Base-by-base conservation (phyloP, 129 eudicot genomes). In the Gnaphalium uliginosum region DNA sequence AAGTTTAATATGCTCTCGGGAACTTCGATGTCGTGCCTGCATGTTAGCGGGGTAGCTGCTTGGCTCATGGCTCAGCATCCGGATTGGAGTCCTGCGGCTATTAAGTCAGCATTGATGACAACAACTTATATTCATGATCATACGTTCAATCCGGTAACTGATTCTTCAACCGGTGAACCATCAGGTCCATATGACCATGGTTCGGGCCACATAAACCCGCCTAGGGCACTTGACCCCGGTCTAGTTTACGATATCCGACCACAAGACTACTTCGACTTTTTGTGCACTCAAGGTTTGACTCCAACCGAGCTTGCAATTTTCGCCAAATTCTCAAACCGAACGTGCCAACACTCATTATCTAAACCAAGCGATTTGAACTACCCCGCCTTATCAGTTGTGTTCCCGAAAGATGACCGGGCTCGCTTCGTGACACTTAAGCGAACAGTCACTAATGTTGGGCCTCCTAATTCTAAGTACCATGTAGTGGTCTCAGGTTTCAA, bases 21-120 rank as follows among this genome's bases (percentile, higher is more conserved):
- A 24, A 90, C 96, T 3, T 90, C 96, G 1, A 90, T 90, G 96
- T 85, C 96, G 3, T 90, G 93, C 79, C 96, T 90, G 0, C 96
- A 90, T 59, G 96, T 87, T 6, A 90, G 93, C 19, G 96, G 92
- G 56, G 77, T 87, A 27, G 96, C 88, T 8, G 93, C 96, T 2
- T 59, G 88, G 84, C 73, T 90, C 76, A 87, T 85, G 71, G 86
- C 90, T 2, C 72, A 78, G 21, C 90, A 80, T 51, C 96, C 89
- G 0, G 81, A 72, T 0, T 90, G 96, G 96, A 85, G 92, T 32
- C 92, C 92, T 0, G 87, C 96, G 0, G 96, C 90, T 11, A 85
- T 90, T 25, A 90, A 90, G 63, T 87, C 96, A 0, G 92, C 92
- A 11, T 27, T 90, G 41, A 90, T 90, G 96, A 90, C 96, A 14